phyloP scores from a whole-genome alignment of 225 moss, liverwort and hornwort species.

The Polytrichum formosum region DNA sequence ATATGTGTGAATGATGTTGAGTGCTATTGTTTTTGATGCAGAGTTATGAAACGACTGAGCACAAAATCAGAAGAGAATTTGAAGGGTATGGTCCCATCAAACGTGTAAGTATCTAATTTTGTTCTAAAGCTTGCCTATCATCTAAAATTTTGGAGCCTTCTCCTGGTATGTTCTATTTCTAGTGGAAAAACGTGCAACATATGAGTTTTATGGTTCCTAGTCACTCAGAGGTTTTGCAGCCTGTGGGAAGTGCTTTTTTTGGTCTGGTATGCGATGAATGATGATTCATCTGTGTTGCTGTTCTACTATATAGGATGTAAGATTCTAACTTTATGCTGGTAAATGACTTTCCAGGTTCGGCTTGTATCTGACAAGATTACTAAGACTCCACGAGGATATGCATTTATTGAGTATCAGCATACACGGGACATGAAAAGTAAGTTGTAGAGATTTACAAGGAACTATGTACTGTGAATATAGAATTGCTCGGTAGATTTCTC shows the following conservation, averaged over 20 bases:
- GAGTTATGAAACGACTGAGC: conserved; percentile 99
- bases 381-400: conserved; percentile 92
- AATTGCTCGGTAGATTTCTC: neutral
- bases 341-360: conserved; percentile 54
- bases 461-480: no score
- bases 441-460: neutral
- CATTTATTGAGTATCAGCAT: conserved; percentile 98
- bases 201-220: no score
- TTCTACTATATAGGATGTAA: no score
- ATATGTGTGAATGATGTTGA: no score
- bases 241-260: no score
- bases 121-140: neutral
- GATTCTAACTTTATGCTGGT: no score
- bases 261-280: no score
- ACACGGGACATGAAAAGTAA: conserved; percentile 97
- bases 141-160: no score
- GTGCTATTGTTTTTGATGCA: conserved; percentile 20
- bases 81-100: conserved; percentile 98
- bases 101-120: conserved; percentile 56
- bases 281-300: no score
- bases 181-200: no score
- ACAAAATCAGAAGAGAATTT: conserved; percentile 97
- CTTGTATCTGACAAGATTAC: conserved; percentile 74
- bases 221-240: no score
- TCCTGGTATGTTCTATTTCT: no score